Base-by-base conservation (phyloP, 495 filamentous ascomycete species). In the Astrocystis sublimbata region DNA sequence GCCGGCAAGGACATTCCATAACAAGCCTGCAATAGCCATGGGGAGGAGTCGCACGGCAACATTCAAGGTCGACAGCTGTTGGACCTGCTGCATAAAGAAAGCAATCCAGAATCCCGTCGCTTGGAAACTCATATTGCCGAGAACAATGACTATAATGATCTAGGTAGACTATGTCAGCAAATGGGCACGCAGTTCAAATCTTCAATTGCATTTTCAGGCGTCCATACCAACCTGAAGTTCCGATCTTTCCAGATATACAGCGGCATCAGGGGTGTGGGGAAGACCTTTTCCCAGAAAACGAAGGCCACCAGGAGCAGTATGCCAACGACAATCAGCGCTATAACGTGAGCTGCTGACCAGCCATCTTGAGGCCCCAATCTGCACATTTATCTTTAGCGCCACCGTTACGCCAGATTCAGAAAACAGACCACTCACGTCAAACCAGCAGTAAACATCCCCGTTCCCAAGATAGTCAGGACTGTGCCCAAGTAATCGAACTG, bases 401-500 rank as follows among this genome's bases (percentile, higher is more conserved):
- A 61, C 55, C 52, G 41, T 13, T 30, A 59, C 42, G 19, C 17
- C 50, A 17, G 8, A 10, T 54, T n/a, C 15, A 33, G 3, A 17
- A 24, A 36, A 10, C 31, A 13, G 8, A 36, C 2, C 21, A 80
- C 83, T 68, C 71, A 88, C 86, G 84, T 86, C 55, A 90, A 78
- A 8, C 78, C 81, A 19, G 84, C 82, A 8, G 84, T 87, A 65
- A 90, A 84, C 70, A 88, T 73, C 1, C 85, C 86, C 63, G 88
- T 85, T 2, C 88, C 88, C 50, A 82, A 78, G 50, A 90, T 80
- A 19, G 86, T 83, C 65, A 89, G 67, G 15, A 80, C 65, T 2
- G 86, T 87, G 0, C 88, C 88, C 19, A 88, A 72, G 12, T 85
- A 66, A 71, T 90, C 88, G 69, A 90, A 85, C 55, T 72, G 74